Conservation (phyloP, 768 basidiomycete genomes). For the Rossbeevera mucosa region DNA sequence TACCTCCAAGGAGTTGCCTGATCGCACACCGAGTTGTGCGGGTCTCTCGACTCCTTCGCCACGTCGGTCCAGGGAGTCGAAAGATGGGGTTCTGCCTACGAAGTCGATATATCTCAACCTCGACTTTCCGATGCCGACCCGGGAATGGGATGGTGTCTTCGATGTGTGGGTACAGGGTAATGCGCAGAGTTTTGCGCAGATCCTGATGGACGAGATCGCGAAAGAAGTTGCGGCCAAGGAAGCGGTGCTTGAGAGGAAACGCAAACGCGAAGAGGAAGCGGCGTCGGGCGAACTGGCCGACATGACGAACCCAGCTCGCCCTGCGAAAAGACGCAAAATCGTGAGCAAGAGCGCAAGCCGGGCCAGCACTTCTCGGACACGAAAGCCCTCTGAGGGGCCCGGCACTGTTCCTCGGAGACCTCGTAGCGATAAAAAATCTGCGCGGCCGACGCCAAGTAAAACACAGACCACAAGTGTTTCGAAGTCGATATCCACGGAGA, state of each 20-base stretch:
- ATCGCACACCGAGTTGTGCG: constrained; percentile 24
- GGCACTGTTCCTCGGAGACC: constrained; percentile 29
- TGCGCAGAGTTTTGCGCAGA: constrained; percentile 69
- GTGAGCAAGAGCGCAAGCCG: constrained; percentile 9
- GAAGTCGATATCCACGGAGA: constrained; percentile 21
- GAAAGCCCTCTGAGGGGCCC: constrained; percentile 23
- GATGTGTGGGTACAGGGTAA: constrained; percentile 90
- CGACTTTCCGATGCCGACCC: constrained; percentile 78
- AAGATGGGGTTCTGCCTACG: constrained; percentile 51
- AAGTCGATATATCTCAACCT: constrained; percentile 80
- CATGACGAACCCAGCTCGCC: constrained; percentile 9
- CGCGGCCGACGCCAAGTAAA: constrained; percentile 16
- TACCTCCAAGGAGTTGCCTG: constrained; percentile 29
- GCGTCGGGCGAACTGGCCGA: constrained; percentile 12
- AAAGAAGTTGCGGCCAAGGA: constrained; percentile 53
- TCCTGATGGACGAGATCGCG: constrained; percentile 55
- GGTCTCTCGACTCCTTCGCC: constrained; percentile 47
- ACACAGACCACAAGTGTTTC: constrained; percentile 12
- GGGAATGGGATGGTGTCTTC: constrained; percentile 88
- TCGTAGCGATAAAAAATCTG: constrained; percentile 18
- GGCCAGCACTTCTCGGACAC: constrained; percentile 16
- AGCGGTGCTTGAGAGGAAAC: constrained; percentile 50
- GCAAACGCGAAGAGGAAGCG: constrained; percentile 50
- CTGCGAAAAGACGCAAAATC: constrained; percentile 26
- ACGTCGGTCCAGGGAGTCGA: constrained; percentile 29